phyloP scores from a whole-genome alignment of 2,329 filamentous ascomycete genomes.

The Colletotrichum higginsianum region DNA sequence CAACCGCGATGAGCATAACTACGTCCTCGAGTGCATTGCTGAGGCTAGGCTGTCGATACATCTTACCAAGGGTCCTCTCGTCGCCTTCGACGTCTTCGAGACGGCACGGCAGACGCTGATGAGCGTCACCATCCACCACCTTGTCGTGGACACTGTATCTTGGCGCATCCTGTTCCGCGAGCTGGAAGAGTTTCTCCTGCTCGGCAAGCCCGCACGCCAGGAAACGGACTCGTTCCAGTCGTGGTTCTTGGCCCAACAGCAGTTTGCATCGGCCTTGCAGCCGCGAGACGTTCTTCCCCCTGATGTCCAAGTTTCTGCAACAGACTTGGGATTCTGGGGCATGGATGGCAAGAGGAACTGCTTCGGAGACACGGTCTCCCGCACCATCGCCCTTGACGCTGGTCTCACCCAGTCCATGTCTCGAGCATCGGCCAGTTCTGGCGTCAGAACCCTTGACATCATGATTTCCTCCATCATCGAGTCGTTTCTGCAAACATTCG shows the following conservation, averaged over 20 bases:
- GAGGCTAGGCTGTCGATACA: slow-evolving; percentile 26
- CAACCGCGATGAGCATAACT: slow-evolving; percentile 10
- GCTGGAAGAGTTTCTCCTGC: slow-evolving; percentile 54
- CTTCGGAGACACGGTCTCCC: slow-evolving; percentile 47
- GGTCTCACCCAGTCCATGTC: slow-evolving; percentile 49
- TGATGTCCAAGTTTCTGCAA: slow-evolving; percentile 21
- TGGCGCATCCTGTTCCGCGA: slow-evolving; percentile 62
- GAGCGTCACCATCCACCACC: slow-evolving; percentile 54
- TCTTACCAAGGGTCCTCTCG: not conserved
- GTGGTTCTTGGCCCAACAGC: slow-evolving; percentile 12
- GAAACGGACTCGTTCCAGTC: slow-evolving; percentile 6
- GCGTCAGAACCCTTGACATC: slow-evolving; percentile 55
- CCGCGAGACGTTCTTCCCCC: not conserved
- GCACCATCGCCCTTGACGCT: slow-evolving; percentile 44
- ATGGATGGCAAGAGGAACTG: slow-evolving; percentile 44
- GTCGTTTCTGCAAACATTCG: slow-evolving; percentile 54
- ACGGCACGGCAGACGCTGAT: slow-evolving; percentile 44
- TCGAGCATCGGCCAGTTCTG: slow-evolving; percentile 47
- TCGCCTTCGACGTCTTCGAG: slow-evolving; percentile 19
- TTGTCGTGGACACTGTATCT: slow-evolving; percentile 61
- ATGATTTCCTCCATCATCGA: slow-evolving; percentile 52
- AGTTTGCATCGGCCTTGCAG: not conserved
- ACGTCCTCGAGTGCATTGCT: slow-evolving; percentile 21
- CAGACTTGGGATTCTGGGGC: slow-evolving; percentile 48
- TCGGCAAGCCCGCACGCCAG: not conserved